phyloP scores from a whole-genome alignment of 495 filamentous ascomycete genomes.

The Entonaema liquescens region DNA sequence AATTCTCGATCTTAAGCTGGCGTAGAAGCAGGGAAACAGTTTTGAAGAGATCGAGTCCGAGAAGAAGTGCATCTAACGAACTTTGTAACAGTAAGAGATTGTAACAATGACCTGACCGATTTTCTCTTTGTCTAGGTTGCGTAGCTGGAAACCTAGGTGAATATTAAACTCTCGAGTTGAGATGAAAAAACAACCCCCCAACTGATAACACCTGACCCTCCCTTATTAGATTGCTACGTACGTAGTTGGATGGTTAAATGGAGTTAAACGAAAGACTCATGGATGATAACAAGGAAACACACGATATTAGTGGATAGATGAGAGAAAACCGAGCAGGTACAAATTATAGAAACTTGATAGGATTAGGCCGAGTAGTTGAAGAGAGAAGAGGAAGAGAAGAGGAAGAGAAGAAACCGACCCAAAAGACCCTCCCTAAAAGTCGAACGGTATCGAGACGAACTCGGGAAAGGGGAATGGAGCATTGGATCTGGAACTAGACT shows the following conservation, averaged over 20 bases:
- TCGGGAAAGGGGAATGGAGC: constrained; percentile 13
- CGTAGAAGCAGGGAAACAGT: background rate
- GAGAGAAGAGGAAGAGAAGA: background rate
- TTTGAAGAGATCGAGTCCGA: background rate
- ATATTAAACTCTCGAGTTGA: constrained; percentile 31
- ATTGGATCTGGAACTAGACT: constrained; percentile 2
- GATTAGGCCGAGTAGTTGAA: constrained; percentile 18
- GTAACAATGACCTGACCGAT: background rate
- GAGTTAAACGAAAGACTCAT: constrained; percentile 28
- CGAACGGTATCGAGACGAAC: constrained; percentile 6
- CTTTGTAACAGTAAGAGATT: background rate
- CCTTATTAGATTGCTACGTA: background rate
- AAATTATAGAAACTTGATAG: constrained; percentile 20
- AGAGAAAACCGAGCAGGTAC: background rate
- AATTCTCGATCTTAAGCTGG: constrained; percentile 6
- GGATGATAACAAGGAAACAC: constrained; percentile 17
- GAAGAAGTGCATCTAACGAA: constrained; percentile 23
- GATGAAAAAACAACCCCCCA: background rate
- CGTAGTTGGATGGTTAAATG: background rate
- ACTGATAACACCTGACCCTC: background rate
- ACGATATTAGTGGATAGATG: background rate
- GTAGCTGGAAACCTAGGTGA: constrained; percentile 32
- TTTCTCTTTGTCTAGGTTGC: constrained; percentile 29
- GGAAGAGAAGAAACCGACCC: constrained; percentile 14
- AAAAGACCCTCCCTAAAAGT: constrained; percentile 1